phyloP scores from a whole-genome alignment of 495 filamentous ascomycete species.

The Penicillium canariense region DNA sequence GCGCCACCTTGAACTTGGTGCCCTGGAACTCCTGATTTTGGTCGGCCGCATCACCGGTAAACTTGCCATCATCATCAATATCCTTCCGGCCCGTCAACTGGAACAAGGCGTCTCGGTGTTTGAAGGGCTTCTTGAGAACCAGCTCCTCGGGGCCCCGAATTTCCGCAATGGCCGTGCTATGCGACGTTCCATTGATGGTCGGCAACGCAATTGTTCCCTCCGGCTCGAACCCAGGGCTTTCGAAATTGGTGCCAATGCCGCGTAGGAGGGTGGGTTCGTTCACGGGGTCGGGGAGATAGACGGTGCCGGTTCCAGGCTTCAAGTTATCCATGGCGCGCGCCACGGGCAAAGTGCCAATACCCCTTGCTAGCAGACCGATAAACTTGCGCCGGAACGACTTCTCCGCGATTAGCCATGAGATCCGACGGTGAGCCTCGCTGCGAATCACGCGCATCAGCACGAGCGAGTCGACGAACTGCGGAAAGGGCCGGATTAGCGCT shows the following conservation, averaged over 20 bases:
- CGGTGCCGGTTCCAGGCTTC: conserved; percentile 71
- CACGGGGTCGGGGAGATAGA: conserved; percentile 89
- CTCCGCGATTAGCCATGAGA: conserved; percentile 88
- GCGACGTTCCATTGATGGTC: conserved; percentile 70
- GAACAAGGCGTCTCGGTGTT: conserved; percentile 59
- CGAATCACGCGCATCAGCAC: conserved; percentile 88
- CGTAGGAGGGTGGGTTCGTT: conserved; percentile 81
- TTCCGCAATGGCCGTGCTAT: conserved; percentile 76
- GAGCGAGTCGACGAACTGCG: conserved; percentile 91
- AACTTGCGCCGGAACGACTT: conserved; percentile 88
- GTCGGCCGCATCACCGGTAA: conserved; percentile 50
- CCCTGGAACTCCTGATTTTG: conserved; percentile 60
- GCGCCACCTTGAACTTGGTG: conserved; percentile 79
- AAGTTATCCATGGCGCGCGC: conserved; percentile 85
- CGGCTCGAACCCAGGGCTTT: conserved; percentile 63
- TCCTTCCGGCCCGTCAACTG: conserved; percentile 78
- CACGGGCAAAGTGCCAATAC: conserved; percentile 83
- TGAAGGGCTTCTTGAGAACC: conserved; percentile 81
- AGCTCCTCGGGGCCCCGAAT: conserved; percentile 80
- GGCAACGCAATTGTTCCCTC: conserved; percentile 87
- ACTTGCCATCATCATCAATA: conserved; percentile 55
- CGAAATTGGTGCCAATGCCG: conserved; percentile 84
- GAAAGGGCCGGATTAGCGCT: conserved; percentile 8
- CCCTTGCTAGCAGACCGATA: conserved; percentile 76
- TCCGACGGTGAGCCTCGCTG: conserved; percentile 79